Evolutionary conservation across 768 basidiomycete species (phyloP).

Genomic region (Favolaschia claudopus): DNA sequence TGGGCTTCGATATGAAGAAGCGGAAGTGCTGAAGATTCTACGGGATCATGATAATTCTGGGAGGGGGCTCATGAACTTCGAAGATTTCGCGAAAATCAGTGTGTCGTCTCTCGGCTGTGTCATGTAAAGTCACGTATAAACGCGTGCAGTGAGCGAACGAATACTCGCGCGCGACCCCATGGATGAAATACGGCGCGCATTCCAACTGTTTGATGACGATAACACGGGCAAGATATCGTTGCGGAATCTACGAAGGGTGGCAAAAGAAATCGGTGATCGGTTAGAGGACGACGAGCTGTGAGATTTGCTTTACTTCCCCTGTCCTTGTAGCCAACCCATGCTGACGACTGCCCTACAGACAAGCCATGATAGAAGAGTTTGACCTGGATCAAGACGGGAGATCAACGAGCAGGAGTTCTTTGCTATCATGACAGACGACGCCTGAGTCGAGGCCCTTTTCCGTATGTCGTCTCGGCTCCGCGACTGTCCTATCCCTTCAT

Average conservation of each 20-base stretch:
- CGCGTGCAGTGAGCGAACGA: conserved; percentile 83
- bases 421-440: conserved; percentile 95
- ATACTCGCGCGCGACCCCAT: conserved; percentile 94
- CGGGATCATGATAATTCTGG: conserved; percentile 90
- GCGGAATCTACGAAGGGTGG: conserved; percentile 89
- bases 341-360: conserved; percentile 56
- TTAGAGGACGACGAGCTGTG: conserved; percentile 97
- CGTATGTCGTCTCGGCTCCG: neutral
- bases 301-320: conserved; percentile 37
- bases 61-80: conserved; percentile 87
- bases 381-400: conserved; percentile 99
- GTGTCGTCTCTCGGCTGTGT: conserved; percentile 38
- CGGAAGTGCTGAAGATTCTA: conserved; percentile 94
- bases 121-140: conserved; percentile 8
- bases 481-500: neutral
- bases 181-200: conserved; percentile 95
- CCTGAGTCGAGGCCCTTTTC: conserved; percentile 45
- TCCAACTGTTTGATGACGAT: conserved; percentile 97
- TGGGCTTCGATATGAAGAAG: conserved; percentile 99
- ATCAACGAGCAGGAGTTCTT: conserved; percentile 97
- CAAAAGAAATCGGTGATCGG: conserved; percentile 95
- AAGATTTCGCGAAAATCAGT: conserved; percentile 96
- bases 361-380: conserved; percentile 99
- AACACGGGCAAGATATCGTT: conserved; percentile 93
- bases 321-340: conserved; percentile 7